A percentile compares a stretch with the other conserved stretches of the same genome.
These are phyloP conservation scores for Candida verbasci DNA, from an alignment of 805 yeast species.

Conservation along the genomic window DNA sequence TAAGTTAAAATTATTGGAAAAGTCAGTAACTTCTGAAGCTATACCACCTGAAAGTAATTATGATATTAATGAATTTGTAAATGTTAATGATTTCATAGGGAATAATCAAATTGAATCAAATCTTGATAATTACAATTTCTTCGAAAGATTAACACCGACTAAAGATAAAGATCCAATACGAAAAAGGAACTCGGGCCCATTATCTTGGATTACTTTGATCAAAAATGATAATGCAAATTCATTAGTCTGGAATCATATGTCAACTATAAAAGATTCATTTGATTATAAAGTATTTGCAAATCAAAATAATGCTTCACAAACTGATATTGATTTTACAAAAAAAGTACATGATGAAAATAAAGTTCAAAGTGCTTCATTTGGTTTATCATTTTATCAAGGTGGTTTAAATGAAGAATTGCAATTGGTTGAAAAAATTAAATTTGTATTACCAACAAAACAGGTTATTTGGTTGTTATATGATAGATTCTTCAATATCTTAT, in stretches of 20 bases:
- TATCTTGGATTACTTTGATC: constrained; percentile 26
- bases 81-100: constrained; percentile 1
- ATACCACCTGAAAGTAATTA: constrained; percentile 1
- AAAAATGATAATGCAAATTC: constrained; percentile 20
- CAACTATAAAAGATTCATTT: constrained; percentile 6
- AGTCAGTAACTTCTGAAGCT: constrained; percentile 6
- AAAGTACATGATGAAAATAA: constrained; percentile 9
- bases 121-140: constrained; percentile 15
- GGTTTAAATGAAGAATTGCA: constrained; percentile 20
- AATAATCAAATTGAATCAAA: constrained; percentile 14
- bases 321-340: constrained; percentile 8
- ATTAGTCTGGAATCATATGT: constrained; percentile 11
- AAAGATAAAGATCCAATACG: constrained; percentile 21
- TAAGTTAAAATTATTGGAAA: constrained; percentile 13
- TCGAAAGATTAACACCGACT: constrained; percentile 19
- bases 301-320: neutral
- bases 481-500: constrained; percentile 37
- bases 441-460: constrained; percentile 31
- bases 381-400: constrained; percentile 26
- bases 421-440: constrained; percentile 26
- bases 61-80: constrained; percentile 1
- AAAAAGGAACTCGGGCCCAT: constrained; percentile 26
- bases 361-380: constrained; percentile 13
- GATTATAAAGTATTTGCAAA: constrained; percentile 1
- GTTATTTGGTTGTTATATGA: constrained; percentile 36